These are phyloP conservation scores for Phanerochaete carnosa DNA, from an alignment of 768 basidiomycete species.

Conservation along the genomic window DNA sequence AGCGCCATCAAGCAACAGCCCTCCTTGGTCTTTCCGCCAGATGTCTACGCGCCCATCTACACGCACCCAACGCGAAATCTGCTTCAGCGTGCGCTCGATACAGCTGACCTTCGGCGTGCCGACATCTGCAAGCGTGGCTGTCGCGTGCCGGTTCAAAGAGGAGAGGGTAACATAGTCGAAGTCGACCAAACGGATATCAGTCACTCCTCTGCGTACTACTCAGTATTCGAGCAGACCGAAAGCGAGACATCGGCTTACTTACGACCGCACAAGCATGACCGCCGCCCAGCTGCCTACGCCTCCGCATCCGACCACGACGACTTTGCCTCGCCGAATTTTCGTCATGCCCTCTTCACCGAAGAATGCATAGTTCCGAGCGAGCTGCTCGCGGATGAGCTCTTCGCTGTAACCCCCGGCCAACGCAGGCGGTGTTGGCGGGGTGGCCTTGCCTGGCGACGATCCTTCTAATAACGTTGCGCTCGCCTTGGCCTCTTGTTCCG, in stretches of 20 bases:
- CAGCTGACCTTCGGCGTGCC: constrained; percentile 89
- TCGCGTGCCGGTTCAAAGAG: constrained; percentile 92
- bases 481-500: constrained; percentile 13
- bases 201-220: constrained; percentile 53
- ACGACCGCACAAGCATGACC: constrained; percentile 91
- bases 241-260: constrained; percentile 30
- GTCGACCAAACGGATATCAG: constrained; percentile 78
- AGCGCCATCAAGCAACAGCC: constrained; percentile 67
- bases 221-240: background rate
- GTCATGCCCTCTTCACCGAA: constrained; percentile 88
- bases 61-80: constrained; percentile 82
- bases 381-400: constrained; percentile 80
- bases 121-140: constrained; percentile 84
- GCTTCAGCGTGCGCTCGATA: constrained; percentile 62
- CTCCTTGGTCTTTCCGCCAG: constrained; percentile 84
- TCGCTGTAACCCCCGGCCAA: constrained; percentile 55
- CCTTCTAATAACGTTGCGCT: constrained; percentile 1
- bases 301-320: constrained; percentile 92
- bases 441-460: background rate
- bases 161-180: constrained; percentile 97
- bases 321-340: constrained; percentile 67
- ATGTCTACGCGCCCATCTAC: constrained; percentile 83
- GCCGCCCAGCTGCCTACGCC: constrained; percentile 97
- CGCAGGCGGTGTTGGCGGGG: background rate
- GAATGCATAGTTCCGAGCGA: constrained; percentile 93